Evolutionary conservation across 2,329 filamentous ascomycete genomes (phyloP).

Genomic region (Madurella mycetomatis): DNA sequence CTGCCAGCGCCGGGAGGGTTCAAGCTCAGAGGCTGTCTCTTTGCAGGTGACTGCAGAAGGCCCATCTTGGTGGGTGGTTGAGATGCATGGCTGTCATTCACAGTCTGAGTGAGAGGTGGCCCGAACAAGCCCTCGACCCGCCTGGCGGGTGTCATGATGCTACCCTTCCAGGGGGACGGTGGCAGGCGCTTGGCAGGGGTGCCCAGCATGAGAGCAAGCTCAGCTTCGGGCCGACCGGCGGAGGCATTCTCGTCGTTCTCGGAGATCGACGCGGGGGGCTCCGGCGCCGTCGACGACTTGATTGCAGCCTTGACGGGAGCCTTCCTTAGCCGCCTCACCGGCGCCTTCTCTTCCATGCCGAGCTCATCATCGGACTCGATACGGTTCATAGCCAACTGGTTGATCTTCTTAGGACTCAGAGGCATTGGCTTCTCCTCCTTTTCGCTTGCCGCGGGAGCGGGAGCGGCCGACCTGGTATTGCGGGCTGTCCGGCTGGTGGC

Average conservation of each 20-base stretch:
- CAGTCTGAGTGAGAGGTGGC: constrained; percentile 25
- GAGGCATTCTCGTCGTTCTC: constrained; percentile 25
- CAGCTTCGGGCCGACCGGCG: constrained; percentile 34
- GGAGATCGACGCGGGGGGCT: not conserved
- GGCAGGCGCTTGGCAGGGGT: constrained; percentile 55
- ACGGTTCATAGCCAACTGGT: constrained; percentile 50
- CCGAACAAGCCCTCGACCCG: constrained; percentile 41
- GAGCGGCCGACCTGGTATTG: constrained; percentile 25
- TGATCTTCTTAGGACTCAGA: constrained; percentile 62
- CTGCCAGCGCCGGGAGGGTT: constrained; percentile 34
- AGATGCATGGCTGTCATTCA: constrained; percentile 23
- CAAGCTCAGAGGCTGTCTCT: constrained; percentile 44
- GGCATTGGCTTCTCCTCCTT: constrained; percentile 39
- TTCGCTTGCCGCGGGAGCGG: constrained; percentile 31
- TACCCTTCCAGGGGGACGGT: constrained; percentile 50
- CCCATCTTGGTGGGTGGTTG: constrained; percentile 37
- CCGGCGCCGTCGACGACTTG: constrained; percentile 25
- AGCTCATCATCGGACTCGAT: constrained; percentile 57
- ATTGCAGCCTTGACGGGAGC: constrained; percentile 50
- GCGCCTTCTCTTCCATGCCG: constrained; percentile 46
- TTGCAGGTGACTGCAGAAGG: constrained; percentile 48
- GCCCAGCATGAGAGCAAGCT: constrained; percentile 36
- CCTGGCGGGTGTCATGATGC: constrained; percentile 54
- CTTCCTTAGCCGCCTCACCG: constrained; percentile 50
- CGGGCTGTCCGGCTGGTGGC: constrained; percentile 30